Conservation (phyloP, 768 basidiomycete species). For the Amanita molliuscula region DNA sequence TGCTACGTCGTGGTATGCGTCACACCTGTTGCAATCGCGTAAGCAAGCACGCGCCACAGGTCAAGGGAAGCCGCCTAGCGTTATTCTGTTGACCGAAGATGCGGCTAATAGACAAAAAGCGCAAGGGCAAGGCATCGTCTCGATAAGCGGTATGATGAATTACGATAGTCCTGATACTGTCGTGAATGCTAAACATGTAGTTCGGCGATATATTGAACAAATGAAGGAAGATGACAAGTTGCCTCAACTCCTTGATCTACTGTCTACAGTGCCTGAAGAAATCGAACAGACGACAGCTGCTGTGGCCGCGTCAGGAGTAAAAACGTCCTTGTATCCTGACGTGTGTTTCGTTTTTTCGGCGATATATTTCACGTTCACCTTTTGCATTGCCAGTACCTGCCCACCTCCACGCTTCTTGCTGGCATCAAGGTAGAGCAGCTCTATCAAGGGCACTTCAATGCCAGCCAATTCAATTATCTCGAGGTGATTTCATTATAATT, state of each 20-base stretch:
- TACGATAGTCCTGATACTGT: background rate
- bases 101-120: conserved; percentile 75
- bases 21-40: conserved; percentile 49
- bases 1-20: conserved; percentile 79
- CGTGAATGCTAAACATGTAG: conserved; percentile 22
- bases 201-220: conserved; percentile 73
- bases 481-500: conserved; percentile 45
- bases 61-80: conserved; percentile 35
- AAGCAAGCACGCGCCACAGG: conserved; percentile 42
- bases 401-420: conserved; percentile 58
- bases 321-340: conserved; percentile 56
- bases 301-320: conserved; percentile 17
- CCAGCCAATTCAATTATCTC: conserved; percentile 91
- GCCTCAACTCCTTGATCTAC: conserved; percentile 56
- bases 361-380: background rate
- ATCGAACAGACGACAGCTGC: conserved; percentile 53
- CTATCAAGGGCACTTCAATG: conserved; percentile 91
- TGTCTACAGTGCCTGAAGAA: conserved; percentile 60
- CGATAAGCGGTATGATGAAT: conserved; percentile 44
- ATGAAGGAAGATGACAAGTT: conserved; percentile 46
- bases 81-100: conserved; percentile 87
- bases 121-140: conserved; percentile 46
- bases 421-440: conserved; percentile 80
- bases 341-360: conserved; percentile 26
- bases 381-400: conserved; percentile 54